Base-by-base conservation (phyloP, 2,329 filamentous ascomycete genomes). In the Penicillium hesseltinei region DNA sequence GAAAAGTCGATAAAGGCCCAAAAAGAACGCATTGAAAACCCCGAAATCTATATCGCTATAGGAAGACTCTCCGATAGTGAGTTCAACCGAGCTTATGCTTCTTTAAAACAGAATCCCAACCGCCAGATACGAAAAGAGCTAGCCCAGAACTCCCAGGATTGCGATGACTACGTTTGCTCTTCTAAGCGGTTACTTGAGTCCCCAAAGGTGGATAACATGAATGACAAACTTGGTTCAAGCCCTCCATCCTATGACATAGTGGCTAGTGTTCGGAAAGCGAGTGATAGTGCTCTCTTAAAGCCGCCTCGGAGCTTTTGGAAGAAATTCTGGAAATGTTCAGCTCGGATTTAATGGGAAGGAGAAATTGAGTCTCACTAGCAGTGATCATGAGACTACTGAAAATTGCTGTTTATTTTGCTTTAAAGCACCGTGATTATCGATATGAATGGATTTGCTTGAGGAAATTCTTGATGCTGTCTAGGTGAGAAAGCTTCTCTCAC, bases 261-360 rank as follows among this genome's bases (percentile, higher is more conserved):
- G 33, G 33, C 33, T 19, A 38, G 33, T 38, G 46, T 49, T 38
- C 33, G 15, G 33, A 49, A 38, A 49, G 21, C 21, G 8, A 49
- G 46, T 36, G 46, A 48, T 44, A 58, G 44, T 46, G 51, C 51
- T 29, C 17, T 10, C 48, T 11, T n/a, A 42, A 51, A 51, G 48
- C 35, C 36, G 17, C 25, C 25, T 51, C 48, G 17, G 29, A 52
- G 40, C 29, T 44, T 44, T 52, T 11, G 38, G 29, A 52, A 44
- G 50, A 52, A 52, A 52, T 44, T 52, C 45, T 43, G 39, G 39
- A 45, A 23, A 17, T 33, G 10, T 49, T 39, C 13, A 49, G 46
- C 46, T 39, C 46, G 21, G 17, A 4, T 35, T 35, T 25, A 31
- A 50, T 38, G 35, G 23, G 23, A 10, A 38, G 36, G 17, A 33